These are phyloP conservation scores for Suhomyces xylopsoci DNA, from an alignment of 805 yeast genomes.

Conservation along the genomic window DNA sequence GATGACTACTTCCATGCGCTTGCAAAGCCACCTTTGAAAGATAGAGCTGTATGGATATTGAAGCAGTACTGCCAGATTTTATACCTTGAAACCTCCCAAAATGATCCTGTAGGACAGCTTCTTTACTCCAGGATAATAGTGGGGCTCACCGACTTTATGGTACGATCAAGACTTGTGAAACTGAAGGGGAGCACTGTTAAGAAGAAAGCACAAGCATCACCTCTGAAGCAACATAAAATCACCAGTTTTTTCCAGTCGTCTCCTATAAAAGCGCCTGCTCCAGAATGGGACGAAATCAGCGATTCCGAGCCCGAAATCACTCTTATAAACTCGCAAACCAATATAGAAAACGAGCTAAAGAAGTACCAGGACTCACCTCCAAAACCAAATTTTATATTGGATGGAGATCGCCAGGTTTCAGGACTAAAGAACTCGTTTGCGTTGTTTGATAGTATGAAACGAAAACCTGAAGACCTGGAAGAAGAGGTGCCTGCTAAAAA, in stretches of 20 bases:
- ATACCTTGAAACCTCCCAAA: background rate
- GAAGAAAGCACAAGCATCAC: conserved; percentile 7
- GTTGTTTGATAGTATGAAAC: background rate
- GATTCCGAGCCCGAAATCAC: conserved; percentile 20
- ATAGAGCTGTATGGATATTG: conserved; percentile 16
- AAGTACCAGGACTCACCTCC: conserved; percentile 13
- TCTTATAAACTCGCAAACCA: conserved; percentile 4
- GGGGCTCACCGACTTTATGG: conserved; percentile 10
- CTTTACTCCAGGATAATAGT: conserved; percentile 5
- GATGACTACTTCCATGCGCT: conserved; percentile 17
- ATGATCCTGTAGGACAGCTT: background rate
- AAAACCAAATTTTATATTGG: background rate
- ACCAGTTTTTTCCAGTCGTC: conserved; percentile 9
- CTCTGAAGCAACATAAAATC: conserved; percentile 8
- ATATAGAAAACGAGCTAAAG: conserved; percentile 18
- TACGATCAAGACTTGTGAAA: conserved; percentile 4
- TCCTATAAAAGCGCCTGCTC: background rate
- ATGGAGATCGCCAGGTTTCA: background rate
- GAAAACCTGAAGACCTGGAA: background rate
- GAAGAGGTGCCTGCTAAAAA: background rate
- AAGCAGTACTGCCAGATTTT: conserved; percentile 9
- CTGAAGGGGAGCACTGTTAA: background rate
- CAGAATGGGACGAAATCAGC: conserved; percentile 17
- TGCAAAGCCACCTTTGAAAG: conserved; percentile 19
- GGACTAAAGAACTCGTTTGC: background rate